Conservation (phyloP, 805 yeast genomes). For the Yamadazyma tumulicola region DNA sequence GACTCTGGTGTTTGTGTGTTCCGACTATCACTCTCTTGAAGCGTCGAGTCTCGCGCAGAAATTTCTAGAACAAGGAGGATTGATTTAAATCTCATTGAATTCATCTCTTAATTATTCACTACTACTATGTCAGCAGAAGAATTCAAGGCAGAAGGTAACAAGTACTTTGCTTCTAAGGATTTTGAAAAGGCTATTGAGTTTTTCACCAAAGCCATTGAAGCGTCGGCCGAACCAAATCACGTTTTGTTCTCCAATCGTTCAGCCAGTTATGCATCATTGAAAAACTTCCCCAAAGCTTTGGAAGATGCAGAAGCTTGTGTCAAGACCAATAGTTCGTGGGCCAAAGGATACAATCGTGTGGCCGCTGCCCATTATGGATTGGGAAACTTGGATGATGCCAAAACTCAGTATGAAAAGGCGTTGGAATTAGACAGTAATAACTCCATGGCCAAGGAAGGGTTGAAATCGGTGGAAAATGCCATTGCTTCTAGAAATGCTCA, state of each 20-base stretch:
- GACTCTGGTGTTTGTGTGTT: not conserved
- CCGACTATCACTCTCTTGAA: not conserved
- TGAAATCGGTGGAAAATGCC: constrained; percentile 65
- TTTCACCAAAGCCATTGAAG: constrained; percentile 85
- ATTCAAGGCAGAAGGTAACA: constrained; percentile 88
- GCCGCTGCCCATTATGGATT: constrained; percentile 93
- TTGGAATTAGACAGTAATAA: constrained; percentile 76
- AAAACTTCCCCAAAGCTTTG: constrained; percentile 70
- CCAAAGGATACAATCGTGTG: constrained; percentile 90
- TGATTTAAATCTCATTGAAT: not conserved
- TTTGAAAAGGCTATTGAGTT: constrained; percentile 73
- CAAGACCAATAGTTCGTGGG: constrained; percentile 81
- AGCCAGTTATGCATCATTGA: constrained; percentile 80
- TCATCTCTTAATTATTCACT: not conserved
- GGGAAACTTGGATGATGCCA: constrained; percentile 74
- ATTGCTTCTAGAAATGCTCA: constrained; percentile 47
- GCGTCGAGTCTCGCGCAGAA: not conserved
- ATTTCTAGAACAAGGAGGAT: constrained; percentile 2
- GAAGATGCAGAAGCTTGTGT: constrained; percentile 84
- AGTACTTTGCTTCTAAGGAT: constrained; percentile 85
- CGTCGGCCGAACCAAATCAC: constrained; percentile 79
- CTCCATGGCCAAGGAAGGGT: constrained; percentile 83
- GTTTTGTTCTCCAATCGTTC: constrained; percentile 93
- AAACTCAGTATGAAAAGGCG: constrained; percentile 68
- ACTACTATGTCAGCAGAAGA: constrained; percentile 54